A percentile compares a stretch with the other conserved stretches of the same genome.
Conservation (phyloP, 176 grass and related monocot genomes). For the Oropetium thomaeum region DNA sequence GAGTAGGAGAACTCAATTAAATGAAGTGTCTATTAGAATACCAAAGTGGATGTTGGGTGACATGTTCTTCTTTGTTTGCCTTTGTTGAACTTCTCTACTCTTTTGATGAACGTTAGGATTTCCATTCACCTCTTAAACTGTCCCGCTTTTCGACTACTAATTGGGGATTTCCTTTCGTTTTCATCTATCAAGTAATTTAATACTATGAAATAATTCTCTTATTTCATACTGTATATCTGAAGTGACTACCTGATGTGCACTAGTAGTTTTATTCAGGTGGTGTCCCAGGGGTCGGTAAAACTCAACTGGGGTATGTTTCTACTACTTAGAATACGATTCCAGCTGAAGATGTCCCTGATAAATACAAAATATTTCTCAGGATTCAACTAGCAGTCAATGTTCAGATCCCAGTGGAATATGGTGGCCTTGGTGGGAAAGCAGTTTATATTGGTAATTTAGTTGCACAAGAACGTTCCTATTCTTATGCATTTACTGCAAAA, state of each 20-base stretch:
- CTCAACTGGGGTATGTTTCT: constrained; percentile 83
- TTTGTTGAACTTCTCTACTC: not conserved
- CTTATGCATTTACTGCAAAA: not conserved
- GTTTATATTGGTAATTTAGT: constrained; percentile 73
- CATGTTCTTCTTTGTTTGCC: constrained; percentile 14
- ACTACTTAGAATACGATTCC: not conserved
- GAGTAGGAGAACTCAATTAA: not conserved
- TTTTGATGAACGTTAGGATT: not conserved
- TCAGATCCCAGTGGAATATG: constrained; percentile 82
- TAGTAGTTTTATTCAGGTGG: constrained; percentile 63
- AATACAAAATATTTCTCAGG: constrained; percentile 45
- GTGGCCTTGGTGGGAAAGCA: constrained; percentile 90
- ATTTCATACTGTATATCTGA: constrained; percentile 34
- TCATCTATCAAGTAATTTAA: not conserved
- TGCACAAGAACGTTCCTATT: not conserved
- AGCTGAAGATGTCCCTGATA: constrained; percentile 9
- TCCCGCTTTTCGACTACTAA: not conserved
- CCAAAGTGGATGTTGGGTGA: not conserved
- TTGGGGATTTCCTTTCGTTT: constrained; percentile 2
- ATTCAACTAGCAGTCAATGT: constrained; percentile 97
- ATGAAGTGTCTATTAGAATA: too few relatives aligned
- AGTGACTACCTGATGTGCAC: constrained; percentile 12
- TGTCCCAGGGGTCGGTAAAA: constrained; percentile 94
- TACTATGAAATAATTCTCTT: not conserved
- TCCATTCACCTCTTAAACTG: not conserved